phyloP scores from a whole-genome alignment of 2,329 filamentous ascomycete species.

The Verticillium nubilum region DNA sequence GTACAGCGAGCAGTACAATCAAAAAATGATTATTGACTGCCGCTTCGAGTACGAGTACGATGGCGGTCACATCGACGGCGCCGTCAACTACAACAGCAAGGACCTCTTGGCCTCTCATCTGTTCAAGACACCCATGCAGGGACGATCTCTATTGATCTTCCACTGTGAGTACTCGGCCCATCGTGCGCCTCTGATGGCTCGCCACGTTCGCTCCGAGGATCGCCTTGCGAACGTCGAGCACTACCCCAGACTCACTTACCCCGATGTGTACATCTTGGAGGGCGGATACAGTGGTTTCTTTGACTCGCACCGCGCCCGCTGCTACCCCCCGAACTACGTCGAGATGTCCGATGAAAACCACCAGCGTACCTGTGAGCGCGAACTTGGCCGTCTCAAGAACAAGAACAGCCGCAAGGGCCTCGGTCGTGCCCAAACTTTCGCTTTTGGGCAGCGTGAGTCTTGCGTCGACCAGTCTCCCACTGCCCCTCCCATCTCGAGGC shows the following conservation, averaged over 20 bases:
- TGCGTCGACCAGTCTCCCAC: constrained; percentile 56
- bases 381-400: constrained; percentile 88
- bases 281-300: constrained; percentile 97
- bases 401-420: constrained; percentile 81
- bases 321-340: constrained; percentile 92
- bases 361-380: constrained; percentile 86
- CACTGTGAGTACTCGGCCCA: constrained; percentile 99
- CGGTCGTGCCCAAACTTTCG: constrained; percentile 85
- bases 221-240: constrained; percentile 77
- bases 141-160: constrained; percentile 79
- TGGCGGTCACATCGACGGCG: constrained; percentile 88
- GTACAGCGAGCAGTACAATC: constrained; percentile 69
- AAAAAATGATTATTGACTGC: constrained; percentile 88
- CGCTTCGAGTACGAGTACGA: constrained; percentile 99
- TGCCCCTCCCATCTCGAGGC: constrained; percentile 34
- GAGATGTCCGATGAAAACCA: constrained; percentile 94
- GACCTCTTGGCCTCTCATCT: constrained; percentile 76
- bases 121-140: constrained; percentile 61
- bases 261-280: constrained; percentile 94
- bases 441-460: constrained; percentile 73
- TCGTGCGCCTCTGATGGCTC: constrained; percentile 92
- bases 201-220: constrained; percentile 85
- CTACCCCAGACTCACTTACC: constrained; percentile 88
- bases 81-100: constrained; percentile 96
- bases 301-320: constrained; percentile 68